Evolutionary conservation across 257 asterid genomes (phyloP).

Genomic region (Hygrophila difformis): DNA sequence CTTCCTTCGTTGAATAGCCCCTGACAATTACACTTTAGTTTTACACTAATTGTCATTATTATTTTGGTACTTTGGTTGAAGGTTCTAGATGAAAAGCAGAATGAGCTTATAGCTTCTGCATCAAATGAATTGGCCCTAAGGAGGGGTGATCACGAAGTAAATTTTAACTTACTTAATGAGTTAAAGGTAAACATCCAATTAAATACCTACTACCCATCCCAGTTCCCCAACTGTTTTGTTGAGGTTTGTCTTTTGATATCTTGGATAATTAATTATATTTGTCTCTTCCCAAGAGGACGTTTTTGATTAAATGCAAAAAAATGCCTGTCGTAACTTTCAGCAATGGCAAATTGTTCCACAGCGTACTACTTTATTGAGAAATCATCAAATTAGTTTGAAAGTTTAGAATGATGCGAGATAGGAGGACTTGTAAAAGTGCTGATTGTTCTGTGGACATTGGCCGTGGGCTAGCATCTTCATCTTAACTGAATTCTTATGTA

Average conservation of each 20-base stretch:
- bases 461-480: too few species aligned
- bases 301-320: not conserved
- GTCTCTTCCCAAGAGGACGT: too few species aligned
- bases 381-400: conserved; percentile 3
- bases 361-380: not conserved
- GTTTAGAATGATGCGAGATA: not conserved
- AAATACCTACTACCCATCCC: not conserved
- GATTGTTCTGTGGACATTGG: not conserved
- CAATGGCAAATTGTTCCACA: not conserved
- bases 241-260: too few species aligned
- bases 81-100: conserved; percentile 95
- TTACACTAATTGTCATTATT: too few species aligned
- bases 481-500: too few species aligned
- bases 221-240: not conserved
- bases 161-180: conserved; percentile 71
- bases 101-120: conserved; percentile 72
- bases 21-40: too few species aligned
- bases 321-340: not conserved
- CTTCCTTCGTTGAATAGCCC: too few species aligned
- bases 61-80: too few species aligned
- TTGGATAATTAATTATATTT: too few species aligned
- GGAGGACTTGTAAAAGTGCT: not conserved
- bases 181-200: conserved; percentile 69
- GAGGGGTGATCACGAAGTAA: conserved; percentile 90
- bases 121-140: conserved; percentile 65